phyloP scores from a whole-genome alignment of 2,329 filamentous ascomycete species.

The Cladobotryum mycophilum region DNA sequence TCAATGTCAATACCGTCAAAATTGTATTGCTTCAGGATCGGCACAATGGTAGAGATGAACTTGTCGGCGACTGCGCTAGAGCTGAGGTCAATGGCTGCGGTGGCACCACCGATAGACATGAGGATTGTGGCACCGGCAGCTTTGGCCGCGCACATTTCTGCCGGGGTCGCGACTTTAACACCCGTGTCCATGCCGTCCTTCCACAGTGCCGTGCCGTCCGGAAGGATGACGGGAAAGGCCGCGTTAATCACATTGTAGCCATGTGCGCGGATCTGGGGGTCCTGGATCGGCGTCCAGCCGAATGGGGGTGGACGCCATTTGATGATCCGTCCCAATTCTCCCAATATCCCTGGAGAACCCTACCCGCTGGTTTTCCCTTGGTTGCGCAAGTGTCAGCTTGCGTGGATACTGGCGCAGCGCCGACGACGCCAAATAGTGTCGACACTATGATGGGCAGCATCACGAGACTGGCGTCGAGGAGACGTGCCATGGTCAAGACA shows the following conservation, averaged over 20 bases:
- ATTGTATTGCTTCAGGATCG: slow-evolving; percentile 29
- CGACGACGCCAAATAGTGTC: slow-evolving; percentile 7
- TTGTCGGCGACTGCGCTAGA: slow-evolving; percentile 26
- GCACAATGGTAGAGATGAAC: slow-evolving; percentile 29
- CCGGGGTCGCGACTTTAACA: slow-evolving; percentile 25
- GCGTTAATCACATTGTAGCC: slow-evolving; percentile 31
- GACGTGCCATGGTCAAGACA: slow-evolving; percentile 11
- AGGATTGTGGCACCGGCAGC: slow-evolving; percentile 28
- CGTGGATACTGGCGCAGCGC: slow-evolving; percentile 8
- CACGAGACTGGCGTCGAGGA: slow-evolving; percentile 14
- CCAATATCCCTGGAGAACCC: slow-evolving; percentile 31
- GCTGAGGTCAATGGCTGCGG: slow-evolving; percentile 27
- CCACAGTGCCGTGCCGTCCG: slow-evolving; percentile 28
- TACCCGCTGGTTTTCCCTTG: slow-evolving; percentile 27
- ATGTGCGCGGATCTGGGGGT: slow-evolving; percentile 22
- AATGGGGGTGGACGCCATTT: slow-evolving; percentile 28
- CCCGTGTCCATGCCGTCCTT: slow-evolving; percentile 26
- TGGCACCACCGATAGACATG: slow-evolving; percentile 29
- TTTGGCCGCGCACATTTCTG: slow-evolving; percentile 29
- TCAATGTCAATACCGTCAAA: slow-evolving; percentile 33
- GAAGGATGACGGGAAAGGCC: slow-evolving; percentile 28
- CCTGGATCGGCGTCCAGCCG: slow-evolving; percentile 28
- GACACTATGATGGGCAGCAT: slow-evolving; percentile 13
- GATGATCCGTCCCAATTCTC: slow-evolving; percentile 31
- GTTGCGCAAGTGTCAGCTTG: slow-evolving; percentile 23